These are phyloP conservation scores for Centrapalus pauciflorus DNA, from an alignment of 129 eudicot genomes.

Conservation along the genomic window DNA sequence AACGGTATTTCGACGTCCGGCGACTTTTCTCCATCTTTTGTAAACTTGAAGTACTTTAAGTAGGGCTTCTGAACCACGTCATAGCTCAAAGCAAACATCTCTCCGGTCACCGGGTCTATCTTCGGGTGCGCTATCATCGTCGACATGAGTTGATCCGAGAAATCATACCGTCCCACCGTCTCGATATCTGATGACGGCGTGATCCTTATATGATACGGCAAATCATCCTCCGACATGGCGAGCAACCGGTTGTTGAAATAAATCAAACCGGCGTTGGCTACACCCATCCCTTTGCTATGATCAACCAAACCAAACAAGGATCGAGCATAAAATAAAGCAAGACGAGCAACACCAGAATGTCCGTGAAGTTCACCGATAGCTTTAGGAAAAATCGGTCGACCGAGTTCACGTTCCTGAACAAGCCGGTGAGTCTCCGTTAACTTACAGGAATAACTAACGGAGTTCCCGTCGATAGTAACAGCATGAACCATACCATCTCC, in stretches of 20 bases:
- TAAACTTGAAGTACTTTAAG: slow-evolving; percentile 40
- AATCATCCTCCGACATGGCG: slow-evolving; percentile 62
- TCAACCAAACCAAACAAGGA: slow-evolving; percentile 46
- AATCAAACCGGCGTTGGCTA: slow-evolving; percentile 54
- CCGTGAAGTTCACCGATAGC: slow-evolving; percentile 66
- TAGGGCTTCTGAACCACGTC: slow-evolving; percentile 53
- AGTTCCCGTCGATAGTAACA: slow-evolving; percentile 25
- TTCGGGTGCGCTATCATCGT: slow-evolving; percentile 63
- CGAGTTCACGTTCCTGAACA: slow-evolving; percentile 36
- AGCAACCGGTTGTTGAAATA: slow-evolving; percentile 47
- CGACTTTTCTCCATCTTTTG: slow-evolving; percentile 36
- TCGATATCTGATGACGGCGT: slow-evolving; percentile 36
- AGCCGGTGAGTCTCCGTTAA: slow-evolving; percentile 46
- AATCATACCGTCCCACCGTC: slow-evolving; percentile 45
- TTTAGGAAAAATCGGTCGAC: slow-evolving; percentile 54
- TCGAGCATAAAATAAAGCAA: slow-evolving; percentile 45
- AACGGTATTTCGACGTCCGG: slow-evolving; percentile 45
- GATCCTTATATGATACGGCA: slow-evolving; percentile 43
- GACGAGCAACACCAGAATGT: slow-evolving; percentile 46
- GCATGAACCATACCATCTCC: slow-evolving; percentile 75
- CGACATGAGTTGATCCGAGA: slow-evolving; percentile 34
- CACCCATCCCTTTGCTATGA: slow-evolving; percentile 48
- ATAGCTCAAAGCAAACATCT: slow-evolving; percentile 46
- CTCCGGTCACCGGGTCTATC: slow-evolving; percentile 44
- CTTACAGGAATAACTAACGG: slow-evolving; percentile 51